Percentiles rank a stretch among this genome's conserved stretches.
Conservation (phyloP, 257 asterid species). For the Plectranthus barbatus region DNA sequence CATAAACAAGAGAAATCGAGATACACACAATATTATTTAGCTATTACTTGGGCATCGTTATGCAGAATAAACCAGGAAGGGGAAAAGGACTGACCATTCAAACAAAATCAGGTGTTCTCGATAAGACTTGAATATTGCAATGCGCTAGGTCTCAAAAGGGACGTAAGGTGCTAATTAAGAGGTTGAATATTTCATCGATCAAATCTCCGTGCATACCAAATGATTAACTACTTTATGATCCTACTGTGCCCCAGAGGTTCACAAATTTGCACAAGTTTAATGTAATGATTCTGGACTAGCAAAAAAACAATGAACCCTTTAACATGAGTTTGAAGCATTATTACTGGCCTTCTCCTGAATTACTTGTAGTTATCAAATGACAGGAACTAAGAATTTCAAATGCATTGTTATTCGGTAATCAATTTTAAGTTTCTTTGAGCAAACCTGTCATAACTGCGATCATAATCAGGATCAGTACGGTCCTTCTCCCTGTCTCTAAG, state of each 20-base stretch:
- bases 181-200: neutral
- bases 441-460: conserved; percentile 80
- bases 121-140: too few species aligned
- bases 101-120: too few species aligned
- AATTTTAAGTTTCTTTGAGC: conserved; percentile 3
- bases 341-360: neutral
- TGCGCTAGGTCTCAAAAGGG: too few species aligned
- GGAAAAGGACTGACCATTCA: neutral
- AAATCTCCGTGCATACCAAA: neutral
- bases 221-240: neutral
- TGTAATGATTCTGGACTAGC: neutral
- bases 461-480: conserved; percentile 84
- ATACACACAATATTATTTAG: neutral
- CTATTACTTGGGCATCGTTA: neutral
- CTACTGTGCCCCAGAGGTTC: neutral
- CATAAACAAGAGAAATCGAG: neutral
- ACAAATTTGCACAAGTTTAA: neutral
- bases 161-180: too few species aligned
- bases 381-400: neutral
- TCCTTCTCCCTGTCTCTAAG: conserved; percentile 89
- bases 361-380: neutral
- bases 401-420: neutral
- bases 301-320: neutral
- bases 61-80: neutral
- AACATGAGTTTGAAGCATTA: neutral